A percentile compares a stretch with the other conserved stretches of the same genome.
phyloP scores from a whole-genome alignment of 1,284 basidiomycete species.

The Cryptococcus wingfieldii region DNA sequence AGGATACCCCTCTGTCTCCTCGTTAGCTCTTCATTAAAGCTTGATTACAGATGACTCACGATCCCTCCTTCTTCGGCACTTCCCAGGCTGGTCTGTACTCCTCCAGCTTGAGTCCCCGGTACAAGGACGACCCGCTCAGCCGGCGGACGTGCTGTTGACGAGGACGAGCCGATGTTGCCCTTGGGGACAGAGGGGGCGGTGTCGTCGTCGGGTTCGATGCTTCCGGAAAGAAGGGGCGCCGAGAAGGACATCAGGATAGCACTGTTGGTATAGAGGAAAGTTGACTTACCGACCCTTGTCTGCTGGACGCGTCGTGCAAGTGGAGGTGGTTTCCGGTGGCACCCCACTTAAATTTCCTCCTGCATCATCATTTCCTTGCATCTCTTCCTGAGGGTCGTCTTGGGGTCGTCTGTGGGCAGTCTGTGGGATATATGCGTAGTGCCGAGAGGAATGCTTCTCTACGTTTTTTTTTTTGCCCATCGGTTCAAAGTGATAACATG shows the following conservation, averaged over 20 bases:
- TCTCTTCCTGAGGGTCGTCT: too few relatives aligned
- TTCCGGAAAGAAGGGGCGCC: slow-evolving; percentile 44
- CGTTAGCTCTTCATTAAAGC: not conserved
- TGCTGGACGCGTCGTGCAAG: slow-evolving; percentile 8
- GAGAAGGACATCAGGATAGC: slow-evolving; percentile 24
- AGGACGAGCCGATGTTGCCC: slow-evolving; percentile 40
- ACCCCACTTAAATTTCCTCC: not conserved
- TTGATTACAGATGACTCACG: slow-evolving; percentile 24
- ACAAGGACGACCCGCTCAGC: slow-evolving; percentile 36
- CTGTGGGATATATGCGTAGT: too few relatives aligned
- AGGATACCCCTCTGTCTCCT: slow-evolving; percentile 41
- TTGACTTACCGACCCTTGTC: too few relatives aligned
- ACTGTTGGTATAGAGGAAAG: not conserved
- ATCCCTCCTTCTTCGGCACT: slow-evolving; percentile 45
- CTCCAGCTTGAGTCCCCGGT: slow-evolving; percentile 34
- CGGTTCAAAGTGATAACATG: too few relatives aligned
- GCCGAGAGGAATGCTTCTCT: too few relatives aligned
- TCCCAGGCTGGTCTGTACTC: slow-evolving; percentile 4
- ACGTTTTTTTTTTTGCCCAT: too few relatives aligned
- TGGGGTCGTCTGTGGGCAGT: too few relatives aligned
- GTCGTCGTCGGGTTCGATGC: slow-evolving; percentile 50
- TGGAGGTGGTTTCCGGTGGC: slow-evolving; percentile 8
- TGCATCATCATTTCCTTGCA: too few relatives aligned
- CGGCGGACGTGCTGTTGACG: slow-evolving; percentile 5
- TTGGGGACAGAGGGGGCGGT: slow-evolving; percentile 20